Percentiles rank a stretch among this genome's conserved stretches.
Conservation (phyloP, 2,329 filamentous ascomycete genomes). For the Rutstroemia sydowiana region DNA sequence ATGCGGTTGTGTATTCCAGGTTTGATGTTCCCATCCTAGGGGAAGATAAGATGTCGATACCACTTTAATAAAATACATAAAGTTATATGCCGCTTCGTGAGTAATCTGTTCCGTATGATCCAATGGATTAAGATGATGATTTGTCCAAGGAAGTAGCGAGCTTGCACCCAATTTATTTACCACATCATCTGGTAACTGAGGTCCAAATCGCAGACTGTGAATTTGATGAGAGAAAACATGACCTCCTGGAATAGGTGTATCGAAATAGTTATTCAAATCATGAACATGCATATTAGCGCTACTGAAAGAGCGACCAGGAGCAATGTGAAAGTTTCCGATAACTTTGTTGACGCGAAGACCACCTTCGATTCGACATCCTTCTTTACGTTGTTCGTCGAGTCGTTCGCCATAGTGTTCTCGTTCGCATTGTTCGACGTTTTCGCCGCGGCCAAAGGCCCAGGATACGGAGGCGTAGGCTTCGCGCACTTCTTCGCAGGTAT, state of each 20-base stretch:
- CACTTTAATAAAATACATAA: constrained; percentile 99
- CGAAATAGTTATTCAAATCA: constrained; percentile 92
- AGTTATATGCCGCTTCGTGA: constrained; percentile 81
- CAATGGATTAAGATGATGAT: constrained; percentile 87
- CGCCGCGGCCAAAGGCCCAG: constrained; percentile 91
- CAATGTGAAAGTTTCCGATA: constrained; percentile 96
- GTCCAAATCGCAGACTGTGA: constrained; percentile 86
- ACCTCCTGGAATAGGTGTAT: constrained; percentile 55
- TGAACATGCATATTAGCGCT: constrained; percentile 97
- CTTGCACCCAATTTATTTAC: constrained; percentile 49
- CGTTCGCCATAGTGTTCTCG: constrained; percentile 90
- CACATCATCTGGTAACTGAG: constrained; percentile 72
- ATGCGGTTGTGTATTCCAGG: constrained; percentile 31
- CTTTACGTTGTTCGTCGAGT: constrained; percentile 77
- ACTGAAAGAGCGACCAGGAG: constrained; percentile 91
- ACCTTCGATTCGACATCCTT: constrained; percentile 93
- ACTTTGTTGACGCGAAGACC: constrained; percentile 95
- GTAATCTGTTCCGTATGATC: constrained; percentile 74
- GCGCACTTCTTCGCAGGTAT: constrained; percentile 92
- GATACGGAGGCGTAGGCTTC: constrained; percentile 84
- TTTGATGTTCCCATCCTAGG: constrained; percentile 67
- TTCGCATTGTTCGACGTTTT: constrained; percentile 89
- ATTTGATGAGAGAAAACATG: constrained; percentile 89
- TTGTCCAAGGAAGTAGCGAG: constrained; percentile 62
- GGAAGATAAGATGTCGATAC: constrained; percentile 93